phyloP scores from a whole-genome alignment of 176 grass and related monocot species.

The Otatea glauca region DNA sequence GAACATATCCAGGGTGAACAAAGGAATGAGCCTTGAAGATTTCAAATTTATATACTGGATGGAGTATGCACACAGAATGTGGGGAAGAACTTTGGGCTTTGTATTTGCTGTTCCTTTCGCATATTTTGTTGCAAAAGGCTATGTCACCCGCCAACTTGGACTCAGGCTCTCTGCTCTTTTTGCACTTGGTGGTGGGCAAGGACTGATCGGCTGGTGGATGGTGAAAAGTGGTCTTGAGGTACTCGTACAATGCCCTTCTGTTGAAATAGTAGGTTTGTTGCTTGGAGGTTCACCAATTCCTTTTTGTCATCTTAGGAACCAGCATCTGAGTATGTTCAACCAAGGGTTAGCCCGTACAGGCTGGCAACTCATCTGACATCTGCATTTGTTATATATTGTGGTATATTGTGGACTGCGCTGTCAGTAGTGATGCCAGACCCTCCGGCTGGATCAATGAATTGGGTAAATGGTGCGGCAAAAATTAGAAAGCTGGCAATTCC shows the following conservation, averaged over 20 bases:
- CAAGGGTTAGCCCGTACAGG: conserved; percentile 91
- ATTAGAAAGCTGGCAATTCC: conserved; percentile 76
- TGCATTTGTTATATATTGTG: conserved; percentile 92
- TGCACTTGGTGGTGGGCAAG: conserved; percentile 80
- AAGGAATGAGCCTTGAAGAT: conserved; percentile 84
- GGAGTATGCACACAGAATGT: conserved; percentile 99
- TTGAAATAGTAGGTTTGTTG: conserved; percentile 29
- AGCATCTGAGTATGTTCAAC: conserved; percentile 86
- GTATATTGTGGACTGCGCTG: conserved; percentile 94
- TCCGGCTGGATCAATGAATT: conserved; percentile 69
- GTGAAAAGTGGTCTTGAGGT: conserved; percentile 99
- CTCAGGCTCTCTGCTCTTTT: conserved; percentile 80
- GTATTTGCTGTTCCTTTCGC: conserved; percentile 80
- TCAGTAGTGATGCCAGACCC: conserved; percentile 90
- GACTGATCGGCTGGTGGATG: conserved; percentile 99
- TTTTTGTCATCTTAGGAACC: conserved; percentile 68
- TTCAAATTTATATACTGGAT: conserved; percentile 99
- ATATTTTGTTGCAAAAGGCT: conserved; percentile 91
- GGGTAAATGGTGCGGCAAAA: conserved; percentile 79
- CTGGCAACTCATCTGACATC: conserved; percentile 93
- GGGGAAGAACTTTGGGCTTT: conserved; percentile 87
- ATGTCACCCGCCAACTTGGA: conserved; percentile 88
- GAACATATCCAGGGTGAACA: conserved; percentile 75
- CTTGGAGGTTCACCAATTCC: conserved; percentile 10
- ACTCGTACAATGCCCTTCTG: conserved; percentile 31